Evolutionary conservation across 768 basidiomycete species (phyloP), one percentile per base, ranked within the genome.

Genomic region (Fomitopsis pulvina): DNA sequence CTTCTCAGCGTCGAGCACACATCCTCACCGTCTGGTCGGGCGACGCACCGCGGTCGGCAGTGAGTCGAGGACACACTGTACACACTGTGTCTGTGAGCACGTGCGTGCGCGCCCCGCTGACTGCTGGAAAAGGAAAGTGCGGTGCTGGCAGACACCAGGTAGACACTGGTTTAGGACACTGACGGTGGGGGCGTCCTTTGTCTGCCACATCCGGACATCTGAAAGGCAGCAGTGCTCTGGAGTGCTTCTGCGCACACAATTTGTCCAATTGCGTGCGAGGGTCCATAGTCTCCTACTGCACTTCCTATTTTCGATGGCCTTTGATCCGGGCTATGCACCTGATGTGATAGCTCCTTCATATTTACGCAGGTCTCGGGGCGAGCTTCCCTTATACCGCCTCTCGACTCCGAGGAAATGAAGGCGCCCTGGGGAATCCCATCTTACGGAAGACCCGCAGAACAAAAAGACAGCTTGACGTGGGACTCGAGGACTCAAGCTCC

Each of bases 351-450:
- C 48, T 18, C 16, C 21, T 32, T 38, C 48, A 21, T 32, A 16
- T 22, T 28, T 28, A 16, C 5, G 45, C 47, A 26, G 40, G 46
- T 51, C 50, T 57, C 54, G 54, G 58, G 45, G 20, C 58, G 46
- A 34, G 43, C 47, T 55, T 60, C 53, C 58, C 61, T 53, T 59
- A 56, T 50, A 54, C 27, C 51, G 54, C 45, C 54, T 48, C 56
- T 50, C 52, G 52, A 47, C 51, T 49, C 60, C 48, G 45, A 57
- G 56, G 52, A 48, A 52, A 51, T 46, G 50, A 45, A 34, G 41
- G 45, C 57, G 50, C 54, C 42, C n/a, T n/a, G n/a, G 50, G 52
- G 58, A 57, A 61, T 63, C 58, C 55, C 56, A 58, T 57, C 57
- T 57, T 59, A 47, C 55, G 52, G 56, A 53, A 56, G 54, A 26